A percentile compares a stretch with the other conserved stretches of the same genome.
Conservation (phyloP, 768 basidiomycete species). For the Cystoderma amianthinum region DNA sequence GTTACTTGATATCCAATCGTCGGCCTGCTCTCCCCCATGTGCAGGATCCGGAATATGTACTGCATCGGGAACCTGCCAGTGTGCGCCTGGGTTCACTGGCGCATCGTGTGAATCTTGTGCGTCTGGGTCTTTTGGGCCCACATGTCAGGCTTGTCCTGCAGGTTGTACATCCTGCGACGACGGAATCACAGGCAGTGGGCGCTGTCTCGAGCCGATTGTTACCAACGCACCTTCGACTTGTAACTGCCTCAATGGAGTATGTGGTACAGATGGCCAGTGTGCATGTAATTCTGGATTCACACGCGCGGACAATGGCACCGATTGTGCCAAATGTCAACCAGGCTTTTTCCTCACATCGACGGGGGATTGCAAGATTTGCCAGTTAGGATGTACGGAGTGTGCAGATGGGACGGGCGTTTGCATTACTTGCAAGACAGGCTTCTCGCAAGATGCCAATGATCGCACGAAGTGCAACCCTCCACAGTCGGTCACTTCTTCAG, state of each 20-base stretch:
- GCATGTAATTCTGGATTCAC: conserved; percentile 76
- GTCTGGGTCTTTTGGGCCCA: conserved; percentile 67
- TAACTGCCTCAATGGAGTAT: conserved; percentile 79
- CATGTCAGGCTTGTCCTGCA: conserved; percentile 62
- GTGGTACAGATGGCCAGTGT: conserved; percentile 63
- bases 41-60: conserved; percentile 69
- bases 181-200: conserved; percentile 72
- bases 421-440: conserved; percentile 62
- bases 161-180: conserved; percentile 71
- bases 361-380: conserved; percentile 76
- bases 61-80: conserved; percentile 62
- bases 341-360: conserved; percentile 70
- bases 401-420: conserved; percentile 65
- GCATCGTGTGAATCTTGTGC: conserved; percentile 75
- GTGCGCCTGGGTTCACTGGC: conserved; percentile 70
- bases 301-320: conserved; percentile 61
- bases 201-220: conserved; percentile 51
- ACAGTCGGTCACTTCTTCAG: conserved; percentile 40
- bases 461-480: conserved; percentile 57
- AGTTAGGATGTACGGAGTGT: conserved; percentile 67
- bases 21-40: conserved; percentile 71
- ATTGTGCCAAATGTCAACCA: conserved; percentile 64
- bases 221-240: conserved; percentile 57
- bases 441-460: conserved; percentile 61
- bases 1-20: conserved; percentile 66